Evolutionary conservation across 2,329 filamentous ascomycete genomes (phyloP), one percentile per base, ranked within the genome.

Genomic region (Colletotrichum eremochloae): DNA sequence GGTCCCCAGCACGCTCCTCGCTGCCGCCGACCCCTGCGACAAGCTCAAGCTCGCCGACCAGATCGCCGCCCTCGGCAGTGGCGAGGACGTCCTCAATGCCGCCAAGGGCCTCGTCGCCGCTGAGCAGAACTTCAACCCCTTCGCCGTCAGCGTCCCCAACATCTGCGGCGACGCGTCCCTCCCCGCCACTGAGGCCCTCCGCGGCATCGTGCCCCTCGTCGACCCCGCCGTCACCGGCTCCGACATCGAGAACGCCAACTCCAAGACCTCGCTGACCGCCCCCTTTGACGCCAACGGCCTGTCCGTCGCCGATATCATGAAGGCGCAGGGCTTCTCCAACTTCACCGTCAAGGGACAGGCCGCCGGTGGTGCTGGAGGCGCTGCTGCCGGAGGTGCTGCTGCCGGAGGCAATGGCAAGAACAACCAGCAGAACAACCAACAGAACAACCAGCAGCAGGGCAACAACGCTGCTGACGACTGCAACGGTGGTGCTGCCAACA

Each of bases 41-140:
- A 93, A 91, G 86, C 89, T 93, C 75, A 81, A 81, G 31, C 88
- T 90, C 57, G 91, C 90, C 74, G 91, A 93, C 78, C 79, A 90
- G 76, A 91, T 93, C 78, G 85, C 93, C 73, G 77, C 85, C 11
- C 89, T 92, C 44, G 91, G 91, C 65, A 86, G 82, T 57, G 88
- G 89, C 75, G 81, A 85, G n/a, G 82, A 86, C 73, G 90, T 91
- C 75, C 84, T 93, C 70, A 84, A 86, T 18, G 91, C 89, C 29
- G 91, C 91, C 24, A 86, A 86, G 70, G 87, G 86, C 20, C 85
- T 93, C 48, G 91, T 93, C 18, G 87, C 88, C 36, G 91, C 91
- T 5, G 91, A 93, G 84, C 90, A 92, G 81, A 93, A 93, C 86
- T 92, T 92, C 84, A 93, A 93, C 84, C 90, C 90, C 63, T 92